phyloP scores from a whole-genome alignment of 2,329 filamentous ascomycete genomes.

The Elsinoe necatrix region DNA sequence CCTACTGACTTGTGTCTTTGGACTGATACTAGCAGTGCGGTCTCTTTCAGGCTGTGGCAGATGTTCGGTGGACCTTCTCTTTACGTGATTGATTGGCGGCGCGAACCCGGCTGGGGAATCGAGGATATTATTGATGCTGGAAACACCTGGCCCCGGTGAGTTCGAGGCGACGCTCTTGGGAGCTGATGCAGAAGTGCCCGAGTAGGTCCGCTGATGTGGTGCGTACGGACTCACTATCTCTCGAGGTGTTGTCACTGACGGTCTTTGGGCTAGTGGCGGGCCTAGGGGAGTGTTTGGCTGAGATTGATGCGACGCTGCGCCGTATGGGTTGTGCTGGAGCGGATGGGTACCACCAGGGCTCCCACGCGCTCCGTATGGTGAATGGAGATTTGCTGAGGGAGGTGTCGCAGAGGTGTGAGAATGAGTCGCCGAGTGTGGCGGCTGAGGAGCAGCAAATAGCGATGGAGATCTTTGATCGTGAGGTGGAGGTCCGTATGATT shows the following conservation, averaged over 20 bases:
- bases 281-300: slow-evolving; percentile 43
- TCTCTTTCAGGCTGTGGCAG: slow-evolving; percentile 57
- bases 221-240: slow-evolving; percentile 26
- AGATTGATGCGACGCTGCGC: slow-evolving; percentile 32
- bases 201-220: slow-evolving; percentile 26
- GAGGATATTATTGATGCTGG: slow-evolving; percentile 28
- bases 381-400: slow-evolving; percentile 27
- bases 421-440: slow-evolving; percentile 8
- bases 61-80: slow-evolving; percentile 25
- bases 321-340: slow-evolving; percentile 27
- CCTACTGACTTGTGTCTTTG: slow-evolving; percentile 51
- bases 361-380: slow-evolving; percentile 26
- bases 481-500: slow-evolving; percentile 20
- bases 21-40: slow-evolving; percentile 65
- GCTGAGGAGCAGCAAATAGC: slow-evolving; percentile 14
- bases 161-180: slow-evolving; percentile 19
- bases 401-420: slow-evolving; percentile 28
- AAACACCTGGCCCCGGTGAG: slow-evolving; percentile 24
- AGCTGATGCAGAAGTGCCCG: slow-evolving; percentile 22
- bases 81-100: slow-evolving; percentile 17
- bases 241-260: slow-evolving; percentile 22
- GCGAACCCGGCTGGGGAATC: slow-evolving; percentile 31
- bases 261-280: slow-evolving; percentile 31
- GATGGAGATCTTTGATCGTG: slow-evolving; percentile 18
- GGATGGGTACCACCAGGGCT: slow-evolving; percentile 26